Evolutionary conservation across 345 rosid species (phyloP), one percentile per base, ranked within the genome.

Genomic region (Acer negundo): DNA sequence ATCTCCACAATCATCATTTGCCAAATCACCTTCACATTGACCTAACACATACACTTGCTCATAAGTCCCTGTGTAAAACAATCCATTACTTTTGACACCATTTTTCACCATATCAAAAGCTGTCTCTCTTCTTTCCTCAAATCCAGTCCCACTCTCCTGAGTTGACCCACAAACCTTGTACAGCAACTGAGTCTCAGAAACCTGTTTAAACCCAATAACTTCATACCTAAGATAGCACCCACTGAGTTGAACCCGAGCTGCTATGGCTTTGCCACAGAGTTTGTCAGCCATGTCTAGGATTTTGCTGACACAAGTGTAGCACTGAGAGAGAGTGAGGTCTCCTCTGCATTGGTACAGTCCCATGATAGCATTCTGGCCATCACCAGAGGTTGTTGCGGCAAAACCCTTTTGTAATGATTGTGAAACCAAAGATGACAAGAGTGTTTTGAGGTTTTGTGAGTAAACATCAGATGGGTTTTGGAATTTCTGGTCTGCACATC

Each of bases 281-380:
- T 28, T 28, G 31, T 28, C 31, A 28, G 31, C 31, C 31, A 86
- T 79, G 44, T 82, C 84, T 0, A 94, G 89, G 56, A 84, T 83
- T 80, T 82, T 87, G 76, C 85, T 58, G 1, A 95, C 90, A 74
- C 99, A 95, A 26, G 78, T 79, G 72, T 65, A 75, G 79, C 97
- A 95, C 61, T 89, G 78, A 77, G 85, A 1, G 4, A 70, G 46
- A 24, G 90, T 78, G 73, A 95, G 94, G 84, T 95, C 97, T 3
- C 98, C 97, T 22, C 97, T 87, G 88, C 98, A 95, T 86, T 93
- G 98, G 62, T 83, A 92, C 35, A 88, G 90, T 2, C 97, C 98
- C 38, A 38, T 70, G 58, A 92, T 84, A 73, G 90, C 90, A 24
- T 73, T 44, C 22, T 83, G 87, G 64, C 87, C 90, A 8, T 84